Base-by-base conservation (phyloP, 495 filamentous ascomycete species). In the Neurospora hispaniola region DNA sequence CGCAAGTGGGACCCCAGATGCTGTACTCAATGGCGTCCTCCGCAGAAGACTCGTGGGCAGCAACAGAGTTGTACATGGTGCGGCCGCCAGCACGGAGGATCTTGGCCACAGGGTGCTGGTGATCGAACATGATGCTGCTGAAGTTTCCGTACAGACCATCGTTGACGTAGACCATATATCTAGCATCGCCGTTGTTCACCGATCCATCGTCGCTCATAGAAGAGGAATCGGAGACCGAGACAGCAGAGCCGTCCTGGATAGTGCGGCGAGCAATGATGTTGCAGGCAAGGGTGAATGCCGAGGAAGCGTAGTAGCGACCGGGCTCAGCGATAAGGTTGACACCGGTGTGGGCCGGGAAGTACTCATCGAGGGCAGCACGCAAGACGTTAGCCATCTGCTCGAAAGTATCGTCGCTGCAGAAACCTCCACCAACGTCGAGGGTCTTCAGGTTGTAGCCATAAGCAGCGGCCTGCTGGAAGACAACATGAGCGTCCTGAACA, bases 61-160 rank as follows among this genome's bases (percentile, higher is more conserved):
- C 75, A 16, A 78, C 72, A 16, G 81, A 82, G 76, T 85, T 75
- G 76, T 88, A 89, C 75, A 84, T 79, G 75, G 86, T 85, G 35
- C 80, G 83, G 38, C 86, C 82, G 35, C 85, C 87, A 69, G 84
- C 86, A 75, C 90, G 89, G 39, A 99, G 83, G 70, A 98, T 86
- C 81, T 90, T 93, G 69, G 95, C 93, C 59, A 91, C 82, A 0
- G 94, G 95, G 77, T 97, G 87, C 84, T 99, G 96, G 81, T 98
- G 96, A 78, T 98, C 96, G 81, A 97, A 99, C 83, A 99, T 96
- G 86, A 98, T 97, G 88, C 92, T 96, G 73, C 93, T 95, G 82
- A 99, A 98, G 82, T 98, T 98, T 73, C 96, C 95, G 75, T 99
- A 99, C 46, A 98, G 89, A 38, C 96, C 96, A 76, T 98, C 96